Percentiles rank a stretch among this genome's conserved stretches.
Conservation (phyloP, 148 eudicot species). For the Mesembryanthemum crystallinum region DNA sequence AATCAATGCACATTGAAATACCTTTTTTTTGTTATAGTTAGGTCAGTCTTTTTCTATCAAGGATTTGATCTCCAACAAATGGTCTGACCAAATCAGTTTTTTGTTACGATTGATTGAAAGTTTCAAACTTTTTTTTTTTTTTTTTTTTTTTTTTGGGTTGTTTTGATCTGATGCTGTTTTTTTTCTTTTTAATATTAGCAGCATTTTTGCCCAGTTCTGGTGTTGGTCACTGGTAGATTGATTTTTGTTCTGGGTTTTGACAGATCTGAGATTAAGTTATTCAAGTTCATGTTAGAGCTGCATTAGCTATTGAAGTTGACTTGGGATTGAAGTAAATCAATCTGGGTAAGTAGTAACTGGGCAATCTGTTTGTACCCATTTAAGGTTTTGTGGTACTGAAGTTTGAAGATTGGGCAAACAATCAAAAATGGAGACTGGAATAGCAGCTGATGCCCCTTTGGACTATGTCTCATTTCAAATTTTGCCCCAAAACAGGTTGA, state of each 20-base stretch:
- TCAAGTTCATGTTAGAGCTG: neutral
- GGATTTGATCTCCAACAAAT: neutral
- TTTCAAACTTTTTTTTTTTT: too few relatives aligned
- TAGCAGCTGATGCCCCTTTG: slow-evolving; percentile 48
- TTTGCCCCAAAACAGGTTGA: slow-evolving; percentile 66
- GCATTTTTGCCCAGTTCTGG: neutral
- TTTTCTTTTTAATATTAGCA: neutral
- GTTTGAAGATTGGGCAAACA: slow-evolving; percentile 21
- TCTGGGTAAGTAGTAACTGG: neutral
- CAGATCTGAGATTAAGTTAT: slow-evolving; percentile 37
- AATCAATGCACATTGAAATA: neutral
- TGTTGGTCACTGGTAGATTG: neutral
- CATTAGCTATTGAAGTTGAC: slow-evolving; percentile 4
- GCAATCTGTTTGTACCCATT: slow-evolving; percentile 13
- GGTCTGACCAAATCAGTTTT: neutral
- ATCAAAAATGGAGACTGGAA: slow-evolving; percentile 45
- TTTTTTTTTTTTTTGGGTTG: neutral
- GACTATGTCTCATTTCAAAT: slow-evolving; percentile 63
- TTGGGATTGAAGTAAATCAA: too few relatives aligned
- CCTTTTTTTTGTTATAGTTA: neutral
- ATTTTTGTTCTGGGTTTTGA: slow-evolving; percentile 9
- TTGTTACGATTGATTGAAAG: slow-evolving; percentile 22
- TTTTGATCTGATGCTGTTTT: neutral
- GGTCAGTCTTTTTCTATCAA: neutral
- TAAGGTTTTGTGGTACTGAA: slow-evolving; percentile 22